Conservation (phyloP, 768 basidiomycete genomes). For the Macrolepiota fuliginosa region DNA sequence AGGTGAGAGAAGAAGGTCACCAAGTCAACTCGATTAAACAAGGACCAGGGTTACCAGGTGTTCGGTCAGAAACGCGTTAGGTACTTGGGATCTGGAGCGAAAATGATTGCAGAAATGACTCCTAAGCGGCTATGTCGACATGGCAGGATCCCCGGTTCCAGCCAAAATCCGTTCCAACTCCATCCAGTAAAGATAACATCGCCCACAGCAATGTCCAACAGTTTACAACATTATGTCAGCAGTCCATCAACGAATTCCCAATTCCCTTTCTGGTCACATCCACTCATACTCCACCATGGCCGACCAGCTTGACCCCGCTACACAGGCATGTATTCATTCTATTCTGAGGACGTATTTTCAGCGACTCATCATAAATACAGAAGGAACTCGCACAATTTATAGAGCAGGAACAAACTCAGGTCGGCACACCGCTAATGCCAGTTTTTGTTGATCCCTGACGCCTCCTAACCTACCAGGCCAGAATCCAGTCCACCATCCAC, state of each 20-base stretch:
- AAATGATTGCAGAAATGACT: background rate
- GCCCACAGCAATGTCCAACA: conserved; percentile 2
- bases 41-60: conserved; percentile 10
- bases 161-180: conserved; percentile 9
- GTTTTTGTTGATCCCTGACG: conserved; percentile 2
- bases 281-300: conserved; percentile 33
- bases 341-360: background rate
- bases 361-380: conserved; percentile 34
- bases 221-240: conserved; percentile 3
- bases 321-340: conserved; percentile 47
- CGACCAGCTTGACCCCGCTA: conserved; percentile 74
- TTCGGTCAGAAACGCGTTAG: background rate
- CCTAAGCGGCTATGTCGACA: conserved; percentile 6
- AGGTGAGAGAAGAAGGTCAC: conserved; percentile 1
- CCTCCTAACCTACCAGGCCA: conserved; percentile 31
- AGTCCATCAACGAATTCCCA: conserved; percentile 10
- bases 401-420: conserved; percentile 81
- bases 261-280: background rate
- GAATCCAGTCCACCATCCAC: conserved; percentile 67
- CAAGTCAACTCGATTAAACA: background rate
- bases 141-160: conserved; percentile 8
- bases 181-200: conserved; percentile 3
- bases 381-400: conserved; percentile 81
- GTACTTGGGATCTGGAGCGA: background rate
- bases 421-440: conserved; percentile 29